These are phyloP conservation scores for Begonia masoniana DNA, from an alignment of 306 rosid genomes.

Conservation along the genomic window DNA sequence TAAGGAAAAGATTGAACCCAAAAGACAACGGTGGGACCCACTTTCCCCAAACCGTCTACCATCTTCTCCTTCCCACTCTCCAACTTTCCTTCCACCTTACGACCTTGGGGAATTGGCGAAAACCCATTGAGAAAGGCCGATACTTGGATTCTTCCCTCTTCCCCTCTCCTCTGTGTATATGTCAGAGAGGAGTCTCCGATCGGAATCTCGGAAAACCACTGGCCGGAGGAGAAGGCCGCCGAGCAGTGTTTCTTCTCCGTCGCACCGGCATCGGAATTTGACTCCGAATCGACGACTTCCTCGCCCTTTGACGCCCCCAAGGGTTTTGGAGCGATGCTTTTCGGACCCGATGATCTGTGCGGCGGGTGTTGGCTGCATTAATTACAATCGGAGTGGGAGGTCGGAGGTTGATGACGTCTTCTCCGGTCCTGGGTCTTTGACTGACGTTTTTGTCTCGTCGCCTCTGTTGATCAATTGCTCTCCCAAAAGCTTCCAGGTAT, in stretches of 20 bases:
- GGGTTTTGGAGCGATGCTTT: conserved; percentile 35
- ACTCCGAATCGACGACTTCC: conserved; percentile 12
- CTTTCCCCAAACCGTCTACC: conserved; percentile 5
- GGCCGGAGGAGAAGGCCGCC: conserved; percentile 25
- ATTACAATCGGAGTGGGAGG: conserved; percentile 7
- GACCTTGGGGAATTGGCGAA: neutral
- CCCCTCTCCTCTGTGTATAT: conserved; percentile 6
- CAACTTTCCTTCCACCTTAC: neutral
- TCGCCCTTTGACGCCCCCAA: conserved; percentile 21
- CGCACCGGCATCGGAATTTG: conserved; percentile 15
- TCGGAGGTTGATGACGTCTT: conserved; percentile 14
- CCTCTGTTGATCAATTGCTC: conserved; percentile 37
- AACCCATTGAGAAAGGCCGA: too few relatives aligned
- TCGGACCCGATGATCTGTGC: conserved; percentile 45
- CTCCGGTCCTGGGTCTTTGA: conserved; percentile 31
- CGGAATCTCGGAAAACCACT: conserved; percentile 10
- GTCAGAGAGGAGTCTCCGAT: conserved; percentile 30
- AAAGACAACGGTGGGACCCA: too few relatives aligned
- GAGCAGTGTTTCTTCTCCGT: conserved; percentile 25
- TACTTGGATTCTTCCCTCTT: neutral
- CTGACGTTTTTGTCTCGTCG: conserved; percentile 36
- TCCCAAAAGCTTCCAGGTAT: conserved; percentile 18
- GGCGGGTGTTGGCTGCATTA: conserved; percentile 1
- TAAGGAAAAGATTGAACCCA: too few relatives aligned
- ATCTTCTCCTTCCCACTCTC: neutral